phyloP scores from a whole-genome alignment of 495 filamentous ascomycete species.

The Aspergillus incahuasiensis region DNA sequence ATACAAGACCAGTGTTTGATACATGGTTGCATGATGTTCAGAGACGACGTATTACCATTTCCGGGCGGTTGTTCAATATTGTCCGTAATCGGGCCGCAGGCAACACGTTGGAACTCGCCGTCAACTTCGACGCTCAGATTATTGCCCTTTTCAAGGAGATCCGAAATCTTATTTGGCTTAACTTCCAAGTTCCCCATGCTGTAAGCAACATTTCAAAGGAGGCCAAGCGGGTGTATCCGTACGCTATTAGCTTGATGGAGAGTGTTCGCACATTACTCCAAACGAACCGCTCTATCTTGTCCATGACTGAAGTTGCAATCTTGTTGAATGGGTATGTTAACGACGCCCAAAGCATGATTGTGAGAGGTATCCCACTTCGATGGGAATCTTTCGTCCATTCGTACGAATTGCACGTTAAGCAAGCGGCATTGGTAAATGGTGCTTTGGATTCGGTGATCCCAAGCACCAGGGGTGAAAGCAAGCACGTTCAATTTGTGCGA shows the following conservation, averaged over 20 bases:
- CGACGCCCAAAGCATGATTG: constrained; percentile 73
- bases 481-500: constrained; percentile 91
- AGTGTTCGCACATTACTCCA: constrained; percentile 86
- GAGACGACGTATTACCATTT: constrained; percentile 79
- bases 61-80: constrained; percentile 87
- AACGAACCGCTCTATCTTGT: constrained; percentile 71
- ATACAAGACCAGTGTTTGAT: constrained; percentile 88
- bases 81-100: constrained; percentile 79
- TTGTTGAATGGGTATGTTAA: constrained; percentile 87
- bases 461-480: constrained; percentile 65
- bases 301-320: constrained; percentile 80
- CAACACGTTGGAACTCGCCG: constrained; percentile 76
- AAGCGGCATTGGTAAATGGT: constrained; percentile 54
- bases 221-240: constrained; percentile 94
- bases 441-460: constrained; percentile 53
- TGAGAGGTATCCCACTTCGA: constrained; percentile 79
- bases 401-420: constrained; percentile 85
- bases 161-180: constrained; percentile 90
- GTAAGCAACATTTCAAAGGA: constrained; percentile 96
- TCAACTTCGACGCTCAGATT: constrained; percentile 96
- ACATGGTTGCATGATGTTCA: constrained; percentile 91
- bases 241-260: constrained; percentile 97
- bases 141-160: constrained; percentile 98
- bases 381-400: constrained; percentile 98
- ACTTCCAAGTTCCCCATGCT: constrained; percentile 84